Evolutionary conservation across 345 rosid species (phyloP), one percentile per base, ranked within the genome.

Genomic region (Fremontodendron californicum): DNA sequence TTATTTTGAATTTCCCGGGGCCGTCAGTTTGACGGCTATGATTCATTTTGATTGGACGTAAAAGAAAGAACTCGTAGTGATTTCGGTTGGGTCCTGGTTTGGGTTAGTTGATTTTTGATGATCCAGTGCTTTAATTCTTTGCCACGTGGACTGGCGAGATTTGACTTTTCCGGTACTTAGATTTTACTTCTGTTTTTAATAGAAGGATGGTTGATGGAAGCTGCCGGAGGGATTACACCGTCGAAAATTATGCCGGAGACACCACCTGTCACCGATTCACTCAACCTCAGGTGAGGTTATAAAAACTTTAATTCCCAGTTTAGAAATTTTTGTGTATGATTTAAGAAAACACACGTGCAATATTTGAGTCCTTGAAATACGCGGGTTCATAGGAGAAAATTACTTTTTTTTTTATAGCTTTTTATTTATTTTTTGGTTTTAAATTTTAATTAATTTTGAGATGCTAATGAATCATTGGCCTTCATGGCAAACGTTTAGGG

Each of bases 271-370:
- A 57, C 62, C 46, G 86, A 86, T 52, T 51, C 82, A 63, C 79
- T 82, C 68, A 82, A 91, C 62, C 93, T 87, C 82, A 91, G 89
- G 98, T 91, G 81, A 88, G 74, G 19, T 29, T 46, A 27, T 8
- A 46, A 27, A 66, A 46, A 29, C 40, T 16, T 25, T 9, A 45
- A 10, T 12, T 45, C 0, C 0, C 49, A 45, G 49, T 11, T 11
- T 12, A 45, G 15, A 45, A 45, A 2, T 45, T 45, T 45, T 45
- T 45, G 49, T n/a, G n/a, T n/a, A n/a, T n/a, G n/a, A n/a, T n/a
- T n/a, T n/a, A n/a, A n/a, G n/a, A n/a, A n/a, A n/a, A n/a, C n/a
- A n/a, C n/a, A n/a, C n/a, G n/a, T n/a, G n/a, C n/a, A n/a, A n/a
- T n/a, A 12, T 45, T 49, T 49, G 54, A 19, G 54, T 49, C 54